Evolutionary conservation across 805 yeast species (phyloP).

Genomic region (Blastobotrys peoriensis): DNA sequence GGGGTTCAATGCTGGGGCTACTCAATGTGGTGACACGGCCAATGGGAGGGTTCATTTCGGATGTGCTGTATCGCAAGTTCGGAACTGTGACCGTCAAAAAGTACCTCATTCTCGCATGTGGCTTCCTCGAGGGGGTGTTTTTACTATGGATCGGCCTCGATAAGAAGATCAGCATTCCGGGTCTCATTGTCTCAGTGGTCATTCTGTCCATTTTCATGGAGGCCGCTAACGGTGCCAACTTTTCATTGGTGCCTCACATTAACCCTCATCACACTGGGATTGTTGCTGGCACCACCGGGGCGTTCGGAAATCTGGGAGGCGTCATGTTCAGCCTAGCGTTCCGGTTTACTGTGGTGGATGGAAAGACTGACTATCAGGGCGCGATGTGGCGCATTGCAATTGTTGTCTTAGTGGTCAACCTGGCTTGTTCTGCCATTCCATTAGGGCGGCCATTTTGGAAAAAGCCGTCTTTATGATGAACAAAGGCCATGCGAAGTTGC

Average conservation of each 20-base stretch:
- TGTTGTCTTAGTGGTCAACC: constrained; percentile 25
- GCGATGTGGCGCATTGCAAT: constrained; percentile 33
- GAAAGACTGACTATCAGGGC: constrained; percentile 26
- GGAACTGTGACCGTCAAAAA: constrained; percentile 30
- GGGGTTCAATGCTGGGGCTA: too few relatives aligned
- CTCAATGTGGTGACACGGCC: too few relatives aligned
- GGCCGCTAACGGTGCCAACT: constrained; percentile 37
- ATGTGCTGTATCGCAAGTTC: constrained; percentile 26
- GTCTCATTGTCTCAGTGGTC: constrained; percentile 29
- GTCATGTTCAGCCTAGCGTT: constrained; percentile 33
- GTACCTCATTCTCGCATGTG: constrained; percentile 25
- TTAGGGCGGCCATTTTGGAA: too few relatives aligned
- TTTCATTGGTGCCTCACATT: constrained; percentile 32
- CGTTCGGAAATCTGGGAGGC: constrained; percentile 35
- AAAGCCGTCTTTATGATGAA: too few relatives aligned
- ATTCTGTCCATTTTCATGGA: constrained; percentile 34
- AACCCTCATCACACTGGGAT: constrained; percentile 33
- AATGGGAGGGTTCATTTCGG: too few relatives aligned
- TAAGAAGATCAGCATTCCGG: constrained; percentile 25
- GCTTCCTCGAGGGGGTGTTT: constrained; percentile 30
- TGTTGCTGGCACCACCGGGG: constrained; percentile 35
- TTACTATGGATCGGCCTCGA: constrained; percentile 33
- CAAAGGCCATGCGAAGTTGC: too few relatives aligned
- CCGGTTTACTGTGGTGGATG: constrained; percentile 27
- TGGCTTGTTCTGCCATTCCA: constrained; percentile 9